These are phyloP conservation scores for Zasmidium angulare DNA, from an alignment of 2,329 filamentous ascomycete genomes.

Conservation along the genomic window DNA sequence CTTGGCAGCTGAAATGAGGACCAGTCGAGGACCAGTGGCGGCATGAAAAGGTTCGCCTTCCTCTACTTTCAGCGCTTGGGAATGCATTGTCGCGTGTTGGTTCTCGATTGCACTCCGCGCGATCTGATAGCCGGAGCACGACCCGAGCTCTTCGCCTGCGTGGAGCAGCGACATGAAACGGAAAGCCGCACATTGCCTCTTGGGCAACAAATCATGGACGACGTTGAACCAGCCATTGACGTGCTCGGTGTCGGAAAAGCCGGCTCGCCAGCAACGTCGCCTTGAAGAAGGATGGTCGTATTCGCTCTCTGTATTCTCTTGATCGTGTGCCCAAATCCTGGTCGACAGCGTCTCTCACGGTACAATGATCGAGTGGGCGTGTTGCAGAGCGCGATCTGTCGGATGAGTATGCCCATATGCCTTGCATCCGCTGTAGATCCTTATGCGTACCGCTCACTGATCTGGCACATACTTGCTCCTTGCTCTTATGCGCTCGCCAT, in stretches of 20 bases:
- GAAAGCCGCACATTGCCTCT: too few species aligned
- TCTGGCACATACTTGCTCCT: conserved; percentile 28
- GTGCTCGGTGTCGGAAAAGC: neutral
- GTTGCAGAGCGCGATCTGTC: too few species aligned
- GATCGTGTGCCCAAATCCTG: too few species aligned
- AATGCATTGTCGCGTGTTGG: neutral
- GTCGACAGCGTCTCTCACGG: too few species aligned
- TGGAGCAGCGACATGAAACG: too few species aligned
- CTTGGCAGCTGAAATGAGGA: neutral
- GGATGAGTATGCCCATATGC: too few species aligned
- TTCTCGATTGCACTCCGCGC: neutral
- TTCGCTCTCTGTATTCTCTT: too few species aligned
- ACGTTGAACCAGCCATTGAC: too few species aligned
- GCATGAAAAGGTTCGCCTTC: neutral
- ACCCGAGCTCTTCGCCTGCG: too few species aligned
- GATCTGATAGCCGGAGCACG: neutral
- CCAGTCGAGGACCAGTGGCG: neutral
- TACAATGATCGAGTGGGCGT: too few species aligned
- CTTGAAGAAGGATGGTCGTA: neutral
- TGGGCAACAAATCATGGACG: too few species aligned
- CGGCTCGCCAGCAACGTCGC: neutral
- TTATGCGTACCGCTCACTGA: neutral
- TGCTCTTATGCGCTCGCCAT: conserved; percentile 34
- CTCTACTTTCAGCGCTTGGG: neutral
- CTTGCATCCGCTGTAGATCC: too few species aligned